These are phyloP conservation scores for Coffea eugenioides DNA, from an alignment of 257 asterid species.

Conservation along the genomic window DNA sequence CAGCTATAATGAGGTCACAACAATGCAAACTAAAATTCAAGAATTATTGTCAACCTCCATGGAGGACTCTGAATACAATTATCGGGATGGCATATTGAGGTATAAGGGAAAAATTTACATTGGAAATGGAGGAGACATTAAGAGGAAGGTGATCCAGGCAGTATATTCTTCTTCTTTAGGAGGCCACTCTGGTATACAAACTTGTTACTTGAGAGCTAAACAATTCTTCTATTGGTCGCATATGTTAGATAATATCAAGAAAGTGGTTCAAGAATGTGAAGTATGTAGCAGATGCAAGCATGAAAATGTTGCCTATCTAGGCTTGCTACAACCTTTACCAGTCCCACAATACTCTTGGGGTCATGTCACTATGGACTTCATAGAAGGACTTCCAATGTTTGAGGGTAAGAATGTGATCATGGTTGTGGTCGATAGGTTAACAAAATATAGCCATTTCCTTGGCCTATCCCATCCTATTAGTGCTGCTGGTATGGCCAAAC, in stretches of 20 bases:
- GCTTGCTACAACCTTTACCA: not conserved
- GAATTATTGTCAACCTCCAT: too few relatives aligned
- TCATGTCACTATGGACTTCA: not conserved
- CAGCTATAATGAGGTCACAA: too few relatives aligned
- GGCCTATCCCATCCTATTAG: not conserved
- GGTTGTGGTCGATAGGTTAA: not conserved
- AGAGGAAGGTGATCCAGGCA: too few relatives aligned
- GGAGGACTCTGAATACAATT: too few relatives aligned
- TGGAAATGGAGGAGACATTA: too few relatives aligned
- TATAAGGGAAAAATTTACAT: too few relatives aligned
- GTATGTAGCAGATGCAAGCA: not conserved
- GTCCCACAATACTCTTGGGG: not conserved
- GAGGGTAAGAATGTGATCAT: not conserved
- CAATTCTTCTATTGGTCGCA: too few relatives aligned
- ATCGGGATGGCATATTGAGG: too few relatives aligned
- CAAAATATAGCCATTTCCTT: constrained; percentile 4
- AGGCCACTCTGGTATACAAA: not conserved
- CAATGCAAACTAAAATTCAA: too few relatives aligned
- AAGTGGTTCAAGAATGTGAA: not conserved
- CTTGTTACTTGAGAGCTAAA: too few relatives aligned
- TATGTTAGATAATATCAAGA: too few relatives aligned
- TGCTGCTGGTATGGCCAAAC: not conserved
- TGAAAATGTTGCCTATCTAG: not conserved
- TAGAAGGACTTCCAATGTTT: not conserved
- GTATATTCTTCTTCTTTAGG: too few relatives aligned